phyloP scores from a whole-genome alignment of 805 yeast genomes.

The Barnettozyma sp. region DNA sequence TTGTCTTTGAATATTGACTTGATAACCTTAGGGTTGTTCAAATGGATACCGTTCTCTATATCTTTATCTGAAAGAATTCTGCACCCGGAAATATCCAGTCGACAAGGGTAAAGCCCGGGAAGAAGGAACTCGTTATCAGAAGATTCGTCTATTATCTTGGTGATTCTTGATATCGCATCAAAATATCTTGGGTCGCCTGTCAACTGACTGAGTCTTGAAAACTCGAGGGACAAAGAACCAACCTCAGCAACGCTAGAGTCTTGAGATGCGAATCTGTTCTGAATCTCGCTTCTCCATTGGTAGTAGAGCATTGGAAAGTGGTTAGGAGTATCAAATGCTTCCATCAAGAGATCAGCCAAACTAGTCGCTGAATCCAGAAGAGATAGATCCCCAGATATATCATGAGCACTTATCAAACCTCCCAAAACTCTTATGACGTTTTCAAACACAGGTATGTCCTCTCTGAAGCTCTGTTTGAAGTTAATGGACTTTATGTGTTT shows the following conservation, averaged over 20 bases:
- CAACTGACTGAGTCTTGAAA: constrained; percentile 44
- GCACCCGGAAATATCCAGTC: constrained; percentile 48
- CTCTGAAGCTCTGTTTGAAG: constrained; percentile 33
- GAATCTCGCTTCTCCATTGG: constrained; percentile 33
- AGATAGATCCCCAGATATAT: constrained; percentile 33
- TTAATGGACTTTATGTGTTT: constrained; percentile 31
- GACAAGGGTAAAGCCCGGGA: constrained; percentile 38
- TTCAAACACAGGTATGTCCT: constrained; percentile 42
- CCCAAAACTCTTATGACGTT: constrained; percentile 47
- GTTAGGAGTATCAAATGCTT: constrained; percentile 55
- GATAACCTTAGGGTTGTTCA: constrained; percentile 29
- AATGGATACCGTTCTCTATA: constrained; percentile 28
- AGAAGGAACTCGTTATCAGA: constrained; percentile 27
- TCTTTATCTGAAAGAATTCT: constrained; percentile 25
- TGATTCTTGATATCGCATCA: constrained; percentile 42
- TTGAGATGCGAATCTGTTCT: constrained; percentile 33
- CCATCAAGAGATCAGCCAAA: constrained; percentile 42
- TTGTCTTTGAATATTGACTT: constrained; percentile 29
- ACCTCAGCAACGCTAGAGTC: constrained; percentile 37
- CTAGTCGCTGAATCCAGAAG: constrained; percentile 36
- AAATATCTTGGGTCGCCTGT: constrained; percentile 42
- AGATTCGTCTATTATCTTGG: constrained; percentile 32
- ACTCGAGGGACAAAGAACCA: constrained; percentile 45
- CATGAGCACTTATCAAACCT: constrained; percentile 47
- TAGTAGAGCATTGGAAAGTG: constrained; percentile 43